Evolutionary conservation across 139 green algal genomes (phyloP).

Genomic region (Picochlorum sp.): DNA sequence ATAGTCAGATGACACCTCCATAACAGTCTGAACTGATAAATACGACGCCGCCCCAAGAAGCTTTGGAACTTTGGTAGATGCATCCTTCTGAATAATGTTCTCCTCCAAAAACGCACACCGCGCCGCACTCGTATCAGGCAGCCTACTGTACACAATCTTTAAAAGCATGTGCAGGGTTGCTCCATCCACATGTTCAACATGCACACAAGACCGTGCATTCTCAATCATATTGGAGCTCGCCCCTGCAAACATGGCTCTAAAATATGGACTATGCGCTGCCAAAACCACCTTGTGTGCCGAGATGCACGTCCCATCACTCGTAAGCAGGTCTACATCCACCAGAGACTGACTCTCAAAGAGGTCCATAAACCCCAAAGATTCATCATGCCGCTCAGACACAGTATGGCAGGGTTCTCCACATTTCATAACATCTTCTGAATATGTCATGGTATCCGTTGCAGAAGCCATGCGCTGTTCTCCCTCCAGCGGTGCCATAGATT

Average conservation of each 20-base stretch:
- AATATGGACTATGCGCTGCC: conserved; percentile 34
- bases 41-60: conserved; percentile 20
- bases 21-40: conserved; percentile 16
- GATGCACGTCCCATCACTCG: conserved; percentile 16
- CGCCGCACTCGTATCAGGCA: not conserved
- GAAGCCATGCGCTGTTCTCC: no score
- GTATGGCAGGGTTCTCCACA: no score
- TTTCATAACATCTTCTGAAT: no score
- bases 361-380: not conserved
- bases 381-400: not conserved
- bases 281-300: conserved; percentile 36
- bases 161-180: conserved; percentile 23
- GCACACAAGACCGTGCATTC: not conserved
- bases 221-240: conserved; percentile 27
- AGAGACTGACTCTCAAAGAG: conserved; percentile 30
- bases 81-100: no score
- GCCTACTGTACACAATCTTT: conserved; percentile 29
- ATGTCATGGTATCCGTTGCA: no score
- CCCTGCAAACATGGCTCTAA: conserved; percentile 37
- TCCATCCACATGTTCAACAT: conserved; percentile 21
- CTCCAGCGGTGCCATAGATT: no score
- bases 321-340: conserved; percentile 25
- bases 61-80: not conserved
- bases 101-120: not conserved
- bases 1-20: conserved; percentile 14